These are phyloP conservation scores for Yamadazyma akitaensis DNA, from an alignment of 805 yeast genomes.

Conservation along the genomic window DNA sequence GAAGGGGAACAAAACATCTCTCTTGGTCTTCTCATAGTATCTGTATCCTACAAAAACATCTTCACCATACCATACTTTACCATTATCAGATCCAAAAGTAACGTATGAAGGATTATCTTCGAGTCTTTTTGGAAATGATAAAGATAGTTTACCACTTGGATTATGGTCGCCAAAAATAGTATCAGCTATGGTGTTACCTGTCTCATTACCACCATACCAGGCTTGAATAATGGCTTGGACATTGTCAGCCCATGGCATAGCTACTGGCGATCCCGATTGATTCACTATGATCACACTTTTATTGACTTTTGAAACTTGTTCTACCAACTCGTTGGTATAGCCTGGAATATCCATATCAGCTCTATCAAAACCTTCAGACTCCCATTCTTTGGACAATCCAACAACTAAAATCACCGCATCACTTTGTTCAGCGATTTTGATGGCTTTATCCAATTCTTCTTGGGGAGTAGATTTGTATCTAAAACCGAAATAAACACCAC, in stretches of 20 bases:
- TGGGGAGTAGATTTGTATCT: slow-evolving; percentile 21
- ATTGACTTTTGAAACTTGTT: slow-evolving; percentile 25
- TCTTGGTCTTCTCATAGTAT: slow-evolving; percentile 51
- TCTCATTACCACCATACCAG: slow-evolving; percentile 20
- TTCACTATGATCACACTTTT: slow-evolving; percentile 29
- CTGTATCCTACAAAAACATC: slow-evolving; percentile 64
- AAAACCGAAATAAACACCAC: slow-evolving; percentile 24
- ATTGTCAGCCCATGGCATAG: slow-evolving; percentile 26
- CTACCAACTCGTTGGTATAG: slow-evolving; percentile 22
- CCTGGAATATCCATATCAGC: slow-evolving; percentile 30
- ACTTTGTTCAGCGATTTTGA: slow-evolving; percentile 23
- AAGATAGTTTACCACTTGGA: slow-evolving; percentile 51
- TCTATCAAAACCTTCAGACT: slow-evolving; percentile 33
- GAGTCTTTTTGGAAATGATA: slow-evolving; percentile 20
- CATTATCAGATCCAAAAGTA: slow-evolving; percentile 28
- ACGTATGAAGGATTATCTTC: slow-evolving; percentile 30
- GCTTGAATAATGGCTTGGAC: slow-evolving; percentile 16
- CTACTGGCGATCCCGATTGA: slow-evolving; percentile 33
- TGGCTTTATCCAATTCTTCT: slow-evolving; percentile 24
- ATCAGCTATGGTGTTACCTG: slow-evolving; percentile 59
- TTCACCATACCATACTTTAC: slow-evolving; percentile 48
- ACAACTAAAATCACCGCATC: slow-evolving; percentile 29
- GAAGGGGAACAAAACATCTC: slow-evolving; percentile 53
- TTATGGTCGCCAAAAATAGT: slow-evolving; percentile 56
- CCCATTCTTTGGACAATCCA: slow-evolving; percentile 31